These are phyloP conservation scores for Petunia hybrid DNA, from an alignment of 305 asterid genomes.

Conservation along the genomic window DNA sequence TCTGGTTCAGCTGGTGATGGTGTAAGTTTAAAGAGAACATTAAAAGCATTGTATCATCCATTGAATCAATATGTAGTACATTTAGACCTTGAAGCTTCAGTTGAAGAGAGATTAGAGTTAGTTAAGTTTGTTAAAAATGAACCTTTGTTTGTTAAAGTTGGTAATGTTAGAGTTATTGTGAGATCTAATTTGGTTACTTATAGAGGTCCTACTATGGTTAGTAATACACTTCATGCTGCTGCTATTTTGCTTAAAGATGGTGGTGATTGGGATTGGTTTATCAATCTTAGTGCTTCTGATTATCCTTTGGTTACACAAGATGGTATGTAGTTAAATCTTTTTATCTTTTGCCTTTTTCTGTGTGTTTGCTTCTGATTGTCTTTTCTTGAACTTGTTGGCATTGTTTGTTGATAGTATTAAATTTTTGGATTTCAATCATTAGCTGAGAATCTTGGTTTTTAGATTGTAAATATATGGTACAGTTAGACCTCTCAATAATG, in stretches of 20 bases:
- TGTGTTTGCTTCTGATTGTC: constrained; percentile 47
- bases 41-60: constrained; percentile 73
- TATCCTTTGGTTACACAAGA: constrained; percentile 79
- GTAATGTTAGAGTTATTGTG: constrained; percentile 62
- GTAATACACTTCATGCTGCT: constrained; percentile 76
- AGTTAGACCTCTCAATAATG: too few species aligned
- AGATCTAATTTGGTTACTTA: constrained; percentile 78
- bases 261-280: constrained; percentile 88
- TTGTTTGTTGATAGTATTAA: constrained; percentile 11
- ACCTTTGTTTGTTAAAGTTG: constrained; percentile 54
- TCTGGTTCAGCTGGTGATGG: constrained; percentile 79
- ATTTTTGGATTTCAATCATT: constrained; percentile 9
- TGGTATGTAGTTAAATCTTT: constrained; percentile 48
- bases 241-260: constrained; percentile 68
- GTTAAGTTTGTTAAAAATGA: constrained; percentile 56
- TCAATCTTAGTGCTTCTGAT: constrained; percentile 83
- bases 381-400: constrained; percentile 11
- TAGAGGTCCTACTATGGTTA: constrained; percentile 82
- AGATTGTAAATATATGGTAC: background rate
- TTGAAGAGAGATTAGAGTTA: constrained; percentile 74
- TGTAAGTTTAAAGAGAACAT: constrained; percentile 55
- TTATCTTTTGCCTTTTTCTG: background rate
- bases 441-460: constrained; percentile 20
- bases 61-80: constrained; percentile 72
- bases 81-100: constrained; percentile 73